A percentile compares a stretch with the other conserved stretches of the same genome.
Evolutionary conservation across 305 asterid species (phyloP).

Genomic region (Fraxinus nigra): DNA sequence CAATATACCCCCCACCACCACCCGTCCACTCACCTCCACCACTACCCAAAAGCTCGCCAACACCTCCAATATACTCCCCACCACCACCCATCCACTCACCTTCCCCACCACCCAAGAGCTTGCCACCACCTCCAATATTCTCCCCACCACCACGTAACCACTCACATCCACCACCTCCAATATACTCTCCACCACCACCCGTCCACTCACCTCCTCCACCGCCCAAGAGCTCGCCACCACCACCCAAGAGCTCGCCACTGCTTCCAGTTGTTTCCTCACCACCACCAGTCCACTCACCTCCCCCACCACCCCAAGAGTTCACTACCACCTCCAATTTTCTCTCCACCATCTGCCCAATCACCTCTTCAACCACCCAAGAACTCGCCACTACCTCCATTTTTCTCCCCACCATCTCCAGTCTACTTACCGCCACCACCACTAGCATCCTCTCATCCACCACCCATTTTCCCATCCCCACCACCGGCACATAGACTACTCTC

Average conservation of each 20-base stretch:
- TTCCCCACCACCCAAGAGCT: neutral
- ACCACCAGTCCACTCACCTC: constrained; percentile 18
- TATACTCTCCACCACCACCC: neutral
- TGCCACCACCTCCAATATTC: constrained; percentile 16
- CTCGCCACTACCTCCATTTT: constrained; percentile 17
- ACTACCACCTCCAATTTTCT: neutral
- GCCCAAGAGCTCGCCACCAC: neutral
- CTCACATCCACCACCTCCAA: constrained; percentile 16
- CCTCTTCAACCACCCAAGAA: no score
- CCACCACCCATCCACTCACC: constrained; percentile 20
- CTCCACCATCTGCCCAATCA: neutral
- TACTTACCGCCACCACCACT: constrained; percentile 14
- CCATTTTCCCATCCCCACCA: no score
- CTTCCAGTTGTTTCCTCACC: constrained; percentile 7
- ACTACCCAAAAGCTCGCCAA: neutral
- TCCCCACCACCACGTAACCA: neutral
- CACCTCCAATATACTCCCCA: neutral
- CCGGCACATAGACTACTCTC: no score
- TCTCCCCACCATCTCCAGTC: constrained; percentile 2
- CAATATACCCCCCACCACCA: constrained; percentile 22
- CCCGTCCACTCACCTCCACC: constrained; percentile 24
- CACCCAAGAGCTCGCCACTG: neutral
- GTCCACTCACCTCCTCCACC: neutral
- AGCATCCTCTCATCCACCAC: no score
- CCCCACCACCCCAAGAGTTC: neutral